Base-by-base conservation (phyloP, 768 basidiomycete genomes). In the Kwoniella bestiolae region DNA sequence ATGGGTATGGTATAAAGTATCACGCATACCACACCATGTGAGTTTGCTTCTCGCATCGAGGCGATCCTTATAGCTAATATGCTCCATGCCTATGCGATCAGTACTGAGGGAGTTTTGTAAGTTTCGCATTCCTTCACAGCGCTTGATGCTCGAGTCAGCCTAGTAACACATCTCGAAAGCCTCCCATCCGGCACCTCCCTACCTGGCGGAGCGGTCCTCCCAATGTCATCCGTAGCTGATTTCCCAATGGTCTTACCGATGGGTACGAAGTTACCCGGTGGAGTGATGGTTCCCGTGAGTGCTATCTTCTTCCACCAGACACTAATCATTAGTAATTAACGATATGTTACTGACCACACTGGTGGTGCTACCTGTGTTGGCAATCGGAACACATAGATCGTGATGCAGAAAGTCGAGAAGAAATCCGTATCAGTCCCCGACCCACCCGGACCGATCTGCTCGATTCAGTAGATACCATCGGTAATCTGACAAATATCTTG, bases 11-110 rank as follows among this genome's bases (percentile, higher is more conserved):
- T 16, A 76, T 78, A 64, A 78, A 78, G 46, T 78, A 78, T 67
- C 77, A 78, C 52, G 77, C 77, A 0, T 78, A 78, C 62, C 77
- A 78, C 56, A 78, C 77, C 3, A 78, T 78, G 75, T 76, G 41
- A 70, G 75, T 69, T 14, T 28, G 5, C 3, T 29, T 23, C 12
- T 31, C 4, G 6, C 18, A 3, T 23, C 45, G 11, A 47, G 9
- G n/a, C 2, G 8, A 49, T 32, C n/a, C 18, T 9, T 8, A 56
- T 34, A 21, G 38, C 35, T 58, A 23, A 47, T 60, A 12, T 25
- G 12, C 25, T 50, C 12, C 3, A 4, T 11, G 25, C 4, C 28
- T 9, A n/a, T n/a, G n/a, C n/a, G n/a, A 1, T 5, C 34, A 76
- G 75, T 31, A 78, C 76, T 9, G 76, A 78, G 58, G 76, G 76